phyloP scores from a whole-genome alignment of 2,329 filamentous ascomycete genomes.

The Fusarium palustre region DNA sequence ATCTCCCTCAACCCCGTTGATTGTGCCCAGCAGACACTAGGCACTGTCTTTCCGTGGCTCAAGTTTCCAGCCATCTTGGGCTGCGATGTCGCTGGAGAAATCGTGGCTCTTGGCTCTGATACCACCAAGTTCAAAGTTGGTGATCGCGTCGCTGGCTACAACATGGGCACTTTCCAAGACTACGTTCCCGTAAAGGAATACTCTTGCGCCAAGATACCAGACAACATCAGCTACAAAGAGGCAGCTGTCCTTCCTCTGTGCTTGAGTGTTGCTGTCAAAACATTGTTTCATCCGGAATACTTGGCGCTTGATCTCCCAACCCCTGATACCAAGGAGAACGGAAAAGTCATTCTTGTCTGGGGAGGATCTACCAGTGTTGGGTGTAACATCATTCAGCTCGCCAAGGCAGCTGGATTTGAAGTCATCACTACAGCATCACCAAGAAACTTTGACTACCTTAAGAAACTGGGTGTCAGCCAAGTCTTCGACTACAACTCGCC shows the following conservation, averaged over 20 bases:
- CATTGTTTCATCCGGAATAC: slow-evolving; percentile 21
- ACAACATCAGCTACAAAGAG: background rate
- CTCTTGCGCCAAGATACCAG: background rate
- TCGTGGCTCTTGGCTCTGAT: background rate
- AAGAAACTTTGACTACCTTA: slow-evolving; percentile 21
- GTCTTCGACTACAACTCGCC: slow-evolving; percentile 7
- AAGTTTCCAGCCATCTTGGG: slow-evolving; percentile 22
- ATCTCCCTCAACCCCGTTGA: slow-evolving; percentile 20
- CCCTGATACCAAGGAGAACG: background rate
- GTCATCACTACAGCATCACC: slow-evolving; percentile 15
- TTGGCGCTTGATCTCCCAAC: slow-evolving; percentile 10
- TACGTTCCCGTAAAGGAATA: slow-evolving; percentile 11
- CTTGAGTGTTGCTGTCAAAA: slow-evolving; percentile 15
- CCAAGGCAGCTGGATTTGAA: slow-evolving; percentile 20
- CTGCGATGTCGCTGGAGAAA: slow-evolving; percentile 13
- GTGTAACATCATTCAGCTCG: slow-evolving; percentile 14
- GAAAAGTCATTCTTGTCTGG: slow-evolving; percentile 11
- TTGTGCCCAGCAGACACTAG: slow-evolving; percentile 14
- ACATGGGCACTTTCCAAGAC: slow-evolving; percentile 13
- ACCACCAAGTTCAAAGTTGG: slow-evolving; percentile 8
- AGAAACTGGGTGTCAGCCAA: slow-evolving; percentile 16
- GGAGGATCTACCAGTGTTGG: slow-evolving; percentile 26
- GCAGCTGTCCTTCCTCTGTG: slow-evolving; percentile 14
- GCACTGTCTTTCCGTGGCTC: slow-evolving; percentile 18
- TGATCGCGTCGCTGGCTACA: background rate